Evolutionary conservation across 192 early-diverging fungal genomes (phyloP).

Genomic region (Podila verticillata): DNA sequence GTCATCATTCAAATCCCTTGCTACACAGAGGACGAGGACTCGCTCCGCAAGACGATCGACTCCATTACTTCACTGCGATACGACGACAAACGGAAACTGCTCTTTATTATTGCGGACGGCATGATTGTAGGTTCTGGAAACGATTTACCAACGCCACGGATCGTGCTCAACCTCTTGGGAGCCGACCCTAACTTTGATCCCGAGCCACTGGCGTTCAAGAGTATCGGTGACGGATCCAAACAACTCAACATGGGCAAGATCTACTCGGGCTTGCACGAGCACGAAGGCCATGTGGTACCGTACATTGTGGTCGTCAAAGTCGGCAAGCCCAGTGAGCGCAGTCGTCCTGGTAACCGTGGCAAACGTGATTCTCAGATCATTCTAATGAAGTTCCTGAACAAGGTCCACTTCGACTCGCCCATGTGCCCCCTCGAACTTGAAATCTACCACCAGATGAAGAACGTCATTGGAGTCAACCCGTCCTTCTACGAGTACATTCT

Average conservation of each 20-base stretch:
- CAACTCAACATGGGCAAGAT: slow-evolving; percentile 96
- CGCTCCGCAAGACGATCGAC: slow-evolving; percentile 85
- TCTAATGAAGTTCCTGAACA: slow-evolving; percentile 92
- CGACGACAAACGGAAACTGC: slow-evolving; percentile 88
- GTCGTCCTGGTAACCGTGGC: slow-evolving; percentile 94
- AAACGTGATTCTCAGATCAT: slow-evolving; percentile 98
- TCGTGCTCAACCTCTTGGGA: slow-evolving; percentile 92
- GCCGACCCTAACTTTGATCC: slow-evolving; percentile 82
- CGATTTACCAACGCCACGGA: slow-evolving; percentile 95
- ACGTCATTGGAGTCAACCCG: slow-evolving; percentile 92
- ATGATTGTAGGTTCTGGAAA: slow-evolving; percentile 97
- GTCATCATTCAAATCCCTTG: slow-evolving; percentile 96
- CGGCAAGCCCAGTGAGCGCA: slow-evolving; percentile 86
- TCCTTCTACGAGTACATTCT: slow-evolving; percentile 81
- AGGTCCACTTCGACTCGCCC: slow-evolving; percentile 88
- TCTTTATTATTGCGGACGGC: slow-evolving; percentile 91
- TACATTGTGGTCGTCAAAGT: slow-evolving; percentile 95
- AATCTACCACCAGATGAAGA: slow-evolving; percentile 96
- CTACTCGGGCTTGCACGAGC: slow-evolving; percentile 94
- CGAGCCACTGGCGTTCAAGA: slow-evolving; percentile 82
- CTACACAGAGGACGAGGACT: slow-evolving; percentile 93
- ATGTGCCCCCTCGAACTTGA: slow-evolving; percentile 97
- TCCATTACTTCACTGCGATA: slow-evolving; percentile 80
- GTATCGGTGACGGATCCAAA: slow-evolving; percentile 89
- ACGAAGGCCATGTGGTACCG: slow-evolving; percentile 88